A percentile compares a stretch with the other conserved stretches of the same genome.
phyloP scores from a whole-genome alignment of 129 eudicot species.

The Pulicaria dysenterica region DNA sequence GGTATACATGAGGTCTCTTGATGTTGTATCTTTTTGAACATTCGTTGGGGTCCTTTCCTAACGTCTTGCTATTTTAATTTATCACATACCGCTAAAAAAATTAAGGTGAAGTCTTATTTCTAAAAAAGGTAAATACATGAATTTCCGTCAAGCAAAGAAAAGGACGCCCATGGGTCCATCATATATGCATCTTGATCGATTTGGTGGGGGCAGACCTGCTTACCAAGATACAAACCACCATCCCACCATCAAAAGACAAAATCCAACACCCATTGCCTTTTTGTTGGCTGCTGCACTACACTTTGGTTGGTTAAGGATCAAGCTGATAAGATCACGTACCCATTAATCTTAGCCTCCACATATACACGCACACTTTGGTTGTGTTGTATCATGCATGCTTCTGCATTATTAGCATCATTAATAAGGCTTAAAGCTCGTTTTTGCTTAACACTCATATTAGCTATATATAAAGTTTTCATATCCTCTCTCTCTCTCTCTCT shows the following conservation, averaged over 20 bases:
- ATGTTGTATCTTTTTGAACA: too few species aligned
- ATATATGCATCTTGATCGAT: slow-evolving; percentile 21
- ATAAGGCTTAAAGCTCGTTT: too few species aligned
- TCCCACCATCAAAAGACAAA: slow-evolving; percentile 22
- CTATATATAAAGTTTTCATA: too few species aligned
- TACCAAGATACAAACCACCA: slow-evolving; percentile 31
- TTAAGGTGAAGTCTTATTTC: too few species aligned
- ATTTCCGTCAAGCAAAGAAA: slow-evolving; percentile 17
- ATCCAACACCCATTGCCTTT: slow-evolving; percentile 12
- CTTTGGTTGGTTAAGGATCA: slow-evolving; percentile 26
- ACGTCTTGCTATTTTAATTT: too few species aligned
- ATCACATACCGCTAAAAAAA: too few species aligned
- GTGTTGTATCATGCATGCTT: too few species aligned
- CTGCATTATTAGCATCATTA: too few species aligned
- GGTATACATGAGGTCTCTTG: too few species aligned
- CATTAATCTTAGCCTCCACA: slow-evolving; percentile 12
- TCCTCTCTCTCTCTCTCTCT: too few species aligned
- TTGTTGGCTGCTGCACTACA: slow-evolving; percentile 22
- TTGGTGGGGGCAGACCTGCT: slow-evolving; percentile 38
- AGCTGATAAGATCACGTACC: slow-evolving; percentile 23
- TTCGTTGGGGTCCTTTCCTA: too few species aligned
- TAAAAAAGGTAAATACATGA: slow-evolving; percentile 20
- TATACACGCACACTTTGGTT: slow-evolving; percentile 9
- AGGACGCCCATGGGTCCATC: slow-evolving; percentile 15
- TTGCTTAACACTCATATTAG: too few species aligned